A percentile compares a stretch with the other conserved stretches of the same genome.
These are phyloP conservation scores for Calonectria pseudoreteaudii DNA, from an alignment of 2,329 filamentous ascomycete genomes.

Conservation along the genomic window DNA sequence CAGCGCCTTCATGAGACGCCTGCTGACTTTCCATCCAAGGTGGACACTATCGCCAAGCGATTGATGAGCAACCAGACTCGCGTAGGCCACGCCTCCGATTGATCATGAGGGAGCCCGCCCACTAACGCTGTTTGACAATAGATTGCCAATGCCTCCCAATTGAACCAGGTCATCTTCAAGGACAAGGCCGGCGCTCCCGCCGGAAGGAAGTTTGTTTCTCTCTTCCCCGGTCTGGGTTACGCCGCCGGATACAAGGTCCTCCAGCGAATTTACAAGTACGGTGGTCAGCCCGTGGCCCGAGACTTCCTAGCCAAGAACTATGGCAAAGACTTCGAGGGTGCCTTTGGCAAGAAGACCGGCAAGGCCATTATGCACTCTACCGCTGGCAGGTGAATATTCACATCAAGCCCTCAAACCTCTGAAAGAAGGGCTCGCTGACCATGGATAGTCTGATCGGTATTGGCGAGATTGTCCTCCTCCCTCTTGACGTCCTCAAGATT, in stretches of 20 bases:
- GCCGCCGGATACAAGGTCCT: conserved; percentile 98
- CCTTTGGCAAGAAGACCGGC: conserved; percentile 96
- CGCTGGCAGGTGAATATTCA: conserved; percentile 77
- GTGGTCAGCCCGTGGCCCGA: conserved; percentile 93
- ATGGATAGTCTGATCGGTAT: conserved; percentile 87
- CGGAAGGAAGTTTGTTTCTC: conserved; percentile 86
- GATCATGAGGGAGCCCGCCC: conserved; percentile 3
- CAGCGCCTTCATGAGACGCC: conserved; percentile 17
- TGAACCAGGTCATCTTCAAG: conserved; percentile 95
- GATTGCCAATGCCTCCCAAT: conserved; percentile 61
- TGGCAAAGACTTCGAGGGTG: conserved; percentile 83
- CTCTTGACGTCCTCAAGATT: conserved; percentile 98
- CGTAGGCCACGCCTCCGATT: conserved; percentile 64
- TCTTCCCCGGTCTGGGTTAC: conserved; percentile 97
- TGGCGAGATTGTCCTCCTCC: conserved; percentile 94
- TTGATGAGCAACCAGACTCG: conserved; percentile 95
- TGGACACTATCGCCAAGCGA: conserved; percentile 98
- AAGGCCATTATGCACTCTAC: conserved; percentile 99
- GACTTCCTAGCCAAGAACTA: conserved; percentile 88
- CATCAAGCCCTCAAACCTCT: neutral
- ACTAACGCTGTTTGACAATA: conserved; percentile 37
- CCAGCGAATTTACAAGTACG: conserved; percentile 98
- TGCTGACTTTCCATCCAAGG: conserved; percentile 60
- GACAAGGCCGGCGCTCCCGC: conserved; percentile 80
- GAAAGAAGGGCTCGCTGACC: conserved; percentile 28